Conservation (phyloP, 352 stramenopile genomes). For the Blastocystis sp. region DNA sequence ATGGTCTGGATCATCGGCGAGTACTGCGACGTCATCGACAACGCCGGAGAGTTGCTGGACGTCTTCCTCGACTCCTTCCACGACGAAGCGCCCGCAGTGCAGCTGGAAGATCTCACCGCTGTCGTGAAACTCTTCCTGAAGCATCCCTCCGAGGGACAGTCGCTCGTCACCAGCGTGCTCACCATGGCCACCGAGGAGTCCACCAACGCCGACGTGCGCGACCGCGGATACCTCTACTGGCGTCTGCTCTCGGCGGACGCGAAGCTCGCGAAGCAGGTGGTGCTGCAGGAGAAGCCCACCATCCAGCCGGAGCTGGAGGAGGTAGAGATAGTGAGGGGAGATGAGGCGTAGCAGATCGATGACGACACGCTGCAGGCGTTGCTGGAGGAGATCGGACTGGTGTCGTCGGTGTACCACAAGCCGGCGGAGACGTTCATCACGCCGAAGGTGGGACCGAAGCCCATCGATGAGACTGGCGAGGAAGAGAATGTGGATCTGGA, state of each 20-base stretch:
- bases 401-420: constrained; percentile 96
- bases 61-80: constrained; percentile 94
- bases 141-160: constrained; percentile 67
- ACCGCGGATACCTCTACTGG: constrained; percentile 98
- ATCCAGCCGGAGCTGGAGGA: constrained; percentile 68
- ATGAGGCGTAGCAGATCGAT: constrained; percentile 67
- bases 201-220: constrained; percentile 93
- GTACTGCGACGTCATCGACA: constrained; percentile 90
- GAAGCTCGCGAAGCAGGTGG: constrained; percentile 88
- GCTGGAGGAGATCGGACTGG: constrained; percentile 88
- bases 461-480: constrained; percentile 57
- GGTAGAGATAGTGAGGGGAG: neutral
- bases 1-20: constrained; percentile 99
- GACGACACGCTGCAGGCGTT: constrained; percentile 80
- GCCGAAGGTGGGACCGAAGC: constrained; percentile 60
- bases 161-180: constrained; percentile 89
- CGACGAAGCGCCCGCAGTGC: constrained; percentile 75
- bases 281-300: constrained; percentile 90
- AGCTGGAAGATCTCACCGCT: constrained; percentile 90
- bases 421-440: constrained; percentile 76
- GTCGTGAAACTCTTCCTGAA: constrained; percentile 98
- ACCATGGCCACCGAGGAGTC: constrained; percentile 90
- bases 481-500: neutral
- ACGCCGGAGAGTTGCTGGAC: constrained; percentile 92
- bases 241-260: constrained; percentile 89